Base-by-base conservation (phyloP, 2,329 filamentous ascomycete genomes). In the Scedosporium minutisporum region DNA sequence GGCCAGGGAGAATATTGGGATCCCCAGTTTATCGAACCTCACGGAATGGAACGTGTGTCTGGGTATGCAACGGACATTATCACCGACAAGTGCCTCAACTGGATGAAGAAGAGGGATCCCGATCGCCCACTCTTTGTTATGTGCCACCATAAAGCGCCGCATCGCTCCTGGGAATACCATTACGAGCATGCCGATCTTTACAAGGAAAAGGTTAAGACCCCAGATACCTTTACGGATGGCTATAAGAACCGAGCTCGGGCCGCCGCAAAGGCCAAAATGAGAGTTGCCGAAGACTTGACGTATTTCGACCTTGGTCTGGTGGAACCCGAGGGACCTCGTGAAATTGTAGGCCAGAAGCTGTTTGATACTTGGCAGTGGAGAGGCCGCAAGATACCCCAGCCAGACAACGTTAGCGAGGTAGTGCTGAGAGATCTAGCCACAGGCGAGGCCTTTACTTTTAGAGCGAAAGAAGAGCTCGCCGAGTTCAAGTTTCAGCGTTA, bases 401-500 rank as follows among this genome's bases (percentile, higher is more conserved):
- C n/a, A n/a, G n/a, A n/a, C n/a, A n/a, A n/a, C n/a, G n/a, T n/a
- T n/a, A n/a, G n/a, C n/a, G n/a, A n/a, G n/a, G n/a, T n/a, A n/a
- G 27, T 29, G 4, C 72, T 0, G 83, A 82, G 67, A 66, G 71
- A 14, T 74, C 68, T 0, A 53, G 66, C 5, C 66, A 69, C 1
- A n/a, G n/a, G n/a, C n/a, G n/a, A n/a, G n/a, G n/a, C n/a, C n/a
- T n/a, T n/a, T n/a, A n/a, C n/a, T n/a, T n/a, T n/a, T n/a, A n/a
- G n/a, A n/a, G n/a, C n/a, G n/a, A n/a, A n/a, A n/a, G n/a, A n/a
- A n/a, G 78, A 82, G 63, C 73, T 83, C 1, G 73, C 76, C 9
- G 74, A 80, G 61, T 84, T 81, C 73, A 84, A 83, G 68, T 84
- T 78, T 65, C 80, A 83, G 69, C 74, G 81, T 2, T 84, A 83